Evolutionary conservation across 1,284 basidiomycete genomes (phyloP).

Genomic region (Melanopsichium pennsylvanicum): DNA sequence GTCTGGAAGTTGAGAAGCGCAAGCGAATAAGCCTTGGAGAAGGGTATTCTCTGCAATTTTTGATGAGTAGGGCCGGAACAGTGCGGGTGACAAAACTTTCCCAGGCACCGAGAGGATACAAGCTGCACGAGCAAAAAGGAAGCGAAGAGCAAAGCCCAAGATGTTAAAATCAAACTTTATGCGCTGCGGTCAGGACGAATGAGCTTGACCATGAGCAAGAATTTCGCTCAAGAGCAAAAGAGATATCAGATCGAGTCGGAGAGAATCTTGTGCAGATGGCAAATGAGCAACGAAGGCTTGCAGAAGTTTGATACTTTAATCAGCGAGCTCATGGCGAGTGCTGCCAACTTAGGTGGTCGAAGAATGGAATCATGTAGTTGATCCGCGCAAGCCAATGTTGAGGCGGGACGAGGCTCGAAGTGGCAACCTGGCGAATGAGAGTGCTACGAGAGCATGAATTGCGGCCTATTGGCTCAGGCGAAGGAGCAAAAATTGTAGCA

Average conservation of each 20-base stretch:
- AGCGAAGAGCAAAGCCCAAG: slow-evolving; percentile 5
- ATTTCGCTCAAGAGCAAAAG: slow-evolving; percentile 15
- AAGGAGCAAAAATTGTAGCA: too few species aligned
- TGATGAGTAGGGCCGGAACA: slow-evolving; percentile 1
- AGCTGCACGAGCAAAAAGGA: slow-evolving; percentile 2
- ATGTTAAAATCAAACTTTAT: slow-evolving; percentile 11
- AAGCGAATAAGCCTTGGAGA: not conserved
- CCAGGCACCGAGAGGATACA: slow-evolving; percentile 14
- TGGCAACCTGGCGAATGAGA: not conserved
- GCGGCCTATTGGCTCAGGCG: too few species aligned
- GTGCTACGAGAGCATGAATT: not conserved
- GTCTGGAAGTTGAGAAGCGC: too few species aligned
- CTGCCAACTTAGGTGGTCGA: too few species aligned
- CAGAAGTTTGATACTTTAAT: slow-evolving; percentile 11
- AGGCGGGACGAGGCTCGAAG: not conserved
- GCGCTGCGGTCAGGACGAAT: slow-evolving; percentile 8
- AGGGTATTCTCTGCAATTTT: too few species aligned
- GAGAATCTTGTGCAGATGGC: not conserved
- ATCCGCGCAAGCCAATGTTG: slow-evolving; percentile 1
- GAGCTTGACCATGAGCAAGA: not conserved
- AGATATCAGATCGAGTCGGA: slow-evolving; percentile 1
- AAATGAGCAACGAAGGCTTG: not conserved
- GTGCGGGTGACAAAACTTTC: slow-evolving; percentile 11
- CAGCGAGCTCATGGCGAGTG: too few species aligned
- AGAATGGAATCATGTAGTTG: too few species aligned